phyloP scores from a whole-genome alignment of 306 rosid genomes.

The Abrus pulchellus region DNA sequence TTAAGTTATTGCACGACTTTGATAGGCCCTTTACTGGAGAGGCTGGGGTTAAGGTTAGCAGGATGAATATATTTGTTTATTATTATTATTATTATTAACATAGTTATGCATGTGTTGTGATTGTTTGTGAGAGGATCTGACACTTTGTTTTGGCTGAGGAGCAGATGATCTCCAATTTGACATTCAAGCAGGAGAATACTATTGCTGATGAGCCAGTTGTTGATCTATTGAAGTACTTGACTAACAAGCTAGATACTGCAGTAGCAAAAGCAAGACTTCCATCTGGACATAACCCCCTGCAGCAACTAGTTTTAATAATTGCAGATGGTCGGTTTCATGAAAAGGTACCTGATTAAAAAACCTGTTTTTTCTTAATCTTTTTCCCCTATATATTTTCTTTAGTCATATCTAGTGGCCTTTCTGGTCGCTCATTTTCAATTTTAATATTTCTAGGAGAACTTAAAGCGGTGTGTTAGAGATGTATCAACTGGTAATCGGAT shows the following conservation, averaged over 20 bases:
- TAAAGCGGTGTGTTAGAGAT: constrained; percentile 73
- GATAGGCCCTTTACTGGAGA: constrained; percentile 82
- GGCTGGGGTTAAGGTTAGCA: constrained; percentile 79
- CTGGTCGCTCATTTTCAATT: neutral
- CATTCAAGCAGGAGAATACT: constrained; percentile 91
- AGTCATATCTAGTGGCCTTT: neutral
- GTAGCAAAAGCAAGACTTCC: constrained; percentile 84
- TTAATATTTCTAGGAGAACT: constrained; percentile 57
- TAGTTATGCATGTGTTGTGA: neutral
- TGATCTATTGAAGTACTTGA: constrained; percentile 77
- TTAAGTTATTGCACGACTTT: constrained; percentile 84
- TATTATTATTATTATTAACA: neutral
- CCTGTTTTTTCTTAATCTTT: neutral
- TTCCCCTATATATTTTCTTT: neutral
- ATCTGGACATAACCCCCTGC: constrained; percentile 81
- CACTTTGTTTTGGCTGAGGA: constrained; percentile 37
- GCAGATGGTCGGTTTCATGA: constrained; percentile 87
- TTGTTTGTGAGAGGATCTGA: constrained; percentile 38
- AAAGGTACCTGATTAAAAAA: constrained; percentile 57
- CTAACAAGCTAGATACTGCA: constrained; percentile 73
- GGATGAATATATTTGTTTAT: neutral
- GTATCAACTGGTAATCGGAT: constrained; percentile 67
- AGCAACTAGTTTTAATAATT: constrained; percentile 90
- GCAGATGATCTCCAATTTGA: constrained; percentile 87
- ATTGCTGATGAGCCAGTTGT: constrained; percentile 81